A percentile compares a stretch with the other conserved stretches of the same genome.
phyloP scores from a whole-genome alignment of 768 basidiomycete genomes.

The Mycena amicta region DNA sequence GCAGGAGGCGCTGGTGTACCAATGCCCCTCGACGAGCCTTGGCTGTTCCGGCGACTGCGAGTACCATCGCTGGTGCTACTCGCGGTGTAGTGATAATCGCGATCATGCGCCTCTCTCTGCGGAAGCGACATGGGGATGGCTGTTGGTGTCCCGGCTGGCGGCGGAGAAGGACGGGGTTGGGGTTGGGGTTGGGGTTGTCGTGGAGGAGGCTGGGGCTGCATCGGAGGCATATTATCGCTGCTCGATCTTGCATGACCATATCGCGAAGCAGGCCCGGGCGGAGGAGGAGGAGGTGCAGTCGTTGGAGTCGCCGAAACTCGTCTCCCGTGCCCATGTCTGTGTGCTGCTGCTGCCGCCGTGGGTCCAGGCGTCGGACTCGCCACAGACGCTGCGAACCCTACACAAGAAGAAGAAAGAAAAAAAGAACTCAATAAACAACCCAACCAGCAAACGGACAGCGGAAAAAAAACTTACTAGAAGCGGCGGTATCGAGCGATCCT shows the following conservation, averaged over 20 bases:
- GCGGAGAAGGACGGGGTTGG: too few species aligned
- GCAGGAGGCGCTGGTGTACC: not conserved
- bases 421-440: not conserved
- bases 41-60: not conserved
- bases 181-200: too few species aligned
- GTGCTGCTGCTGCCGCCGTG: too few species aligned
- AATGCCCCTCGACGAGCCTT: not conserved
- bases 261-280: too few species aligned
- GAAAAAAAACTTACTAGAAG: too few species aligned
- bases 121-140: not conserved
- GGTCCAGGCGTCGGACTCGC: not conserved
- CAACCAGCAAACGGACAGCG: too few species aligned
- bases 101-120: too few species aligned
- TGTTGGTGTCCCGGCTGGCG: not conserved
- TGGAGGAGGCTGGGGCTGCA: too few species aligned
- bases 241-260: too few species aligned
- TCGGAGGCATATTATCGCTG: too few species aligned
- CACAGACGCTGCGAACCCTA: not conserved
- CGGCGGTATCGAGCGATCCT: too few species aligned
- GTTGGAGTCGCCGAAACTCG: not conserved
- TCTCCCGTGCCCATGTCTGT: not conserved
- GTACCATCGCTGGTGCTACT: not conserved
- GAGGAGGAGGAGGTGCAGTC: not conserved
- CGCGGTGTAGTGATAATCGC: not conserved
- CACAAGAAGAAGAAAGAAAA: not conserved